Conservation (phyloP, 2,329 filamentous ascomycete species). For the Penicillium sp. region DNA sequence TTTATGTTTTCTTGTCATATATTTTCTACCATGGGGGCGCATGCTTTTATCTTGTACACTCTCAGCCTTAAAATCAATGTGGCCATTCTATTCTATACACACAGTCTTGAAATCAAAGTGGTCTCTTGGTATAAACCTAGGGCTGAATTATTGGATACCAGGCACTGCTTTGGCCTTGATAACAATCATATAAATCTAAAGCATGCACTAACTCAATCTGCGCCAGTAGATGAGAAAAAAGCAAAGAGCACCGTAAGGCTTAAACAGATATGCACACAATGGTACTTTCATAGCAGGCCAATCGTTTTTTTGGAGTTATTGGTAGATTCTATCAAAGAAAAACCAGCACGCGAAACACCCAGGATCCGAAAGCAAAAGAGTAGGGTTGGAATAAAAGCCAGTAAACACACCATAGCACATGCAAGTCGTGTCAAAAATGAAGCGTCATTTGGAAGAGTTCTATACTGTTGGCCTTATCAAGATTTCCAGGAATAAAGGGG, state of each 20-base stretch:
- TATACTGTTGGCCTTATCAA: slow-evolving; percentile 9
- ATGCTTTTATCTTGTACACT: not conserved
- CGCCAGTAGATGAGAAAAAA: not conserved
- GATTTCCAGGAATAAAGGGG: slow-evolving; percentile 9
- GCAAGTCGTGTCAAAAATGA: not conserved
- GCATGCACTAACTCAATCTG: not conserved
- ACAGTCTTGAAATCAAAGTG: not conserved
- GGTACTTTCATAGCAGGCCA: not conserved
- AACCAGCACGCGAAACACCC: slow-evolving; percentile 1
- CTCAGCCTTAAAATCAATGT: not conserved
- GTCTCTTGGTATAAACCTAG: not conserved
- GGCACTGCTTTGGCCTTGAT: not conserved
- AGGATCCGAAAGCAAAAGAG: not conserved
- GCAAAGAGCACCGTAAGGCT: no score
- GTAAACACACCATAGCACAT: slow-evolving; percentile 3
- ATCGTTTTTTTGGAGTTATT: not conserved
- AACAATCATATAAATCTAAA: no score
- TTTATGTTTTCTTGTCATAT: slow-evolving; percentile 7
- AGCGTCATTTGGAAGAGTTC: slow-evolving; percentile 7
- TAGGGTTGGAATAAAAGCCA: not conserved
- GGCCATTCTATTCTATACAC: not conserved
- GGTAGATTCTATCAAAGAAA: not conserved
- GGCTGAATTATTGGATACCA: not conserved
- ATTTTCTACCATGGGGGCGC: not conserved
- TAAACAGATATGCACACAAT: not conserved